These are phyloP conservation scores for Colletotrichum sp. DNA, from an alignment of 2,329 filamentous ascomycete genomes.

Conservation along the genomic window DNA sequence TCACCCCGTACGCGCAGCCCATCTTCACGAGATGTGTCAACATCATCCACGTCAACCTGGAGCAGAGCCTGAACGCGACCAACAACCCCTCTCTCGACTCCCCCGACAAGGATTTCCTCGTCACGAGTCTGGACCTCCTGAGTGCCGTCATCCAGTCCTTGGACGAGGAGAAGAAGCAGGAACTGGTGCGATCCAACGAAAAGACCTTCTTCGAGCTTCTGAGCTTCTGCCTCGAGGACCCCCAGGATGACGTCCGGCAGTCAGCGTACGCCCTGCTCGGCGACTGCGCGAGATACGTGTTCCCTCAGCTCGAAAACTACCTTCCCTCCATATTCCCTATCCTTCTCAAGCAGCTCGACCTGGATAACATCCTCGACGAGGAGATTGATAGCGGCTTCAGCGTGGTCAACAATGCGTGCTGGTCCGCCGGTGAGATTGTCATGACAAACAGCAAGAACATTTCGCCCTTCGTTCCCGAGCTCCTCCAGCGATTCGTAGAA, in stretches of 20 bases:
- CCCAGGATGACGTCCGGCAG: slow-evolving; percentile 90
- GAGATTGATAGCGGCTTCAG: slow-evolving; percentile 86
- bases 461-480: slow-evolving; percentile 75
- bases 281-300: slow-evolving; percentile 93
- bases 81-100: slow-evolving; percentile 73
- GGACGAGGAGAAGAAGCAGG: slow-evolving; percentile 72
- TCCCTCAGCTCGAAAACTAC: slow-evolving; percentile 77
- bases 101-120: slow-evolving; percentile 95
- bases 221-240: slow-evolving; percentile 90
- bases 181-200: slow-evolving; percentile 76
- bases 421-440: slow-evolving; percentile 92
- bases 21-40: slow-evolving; percentile 89
- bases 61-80: slow-evolving; percentile 75
- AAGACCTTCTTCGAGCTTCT: slow-evolving; percentile 91
- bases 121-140: slow-evolving; percentile 91
- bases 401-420: slow-evolving; percentile 97
- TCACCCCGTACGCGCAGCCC: slow-evolving; percentile 83
- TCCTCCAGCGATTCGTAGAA: slow-evolving; percentile 78
- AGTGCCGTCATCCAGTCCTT: slow-evolving; percentile 94
- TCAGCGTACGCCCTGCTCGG: slow-evolving; percentile 94
- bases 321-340: slow-evolving; percentile 78
- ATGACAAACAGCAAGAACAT: slow-evolving; percentile 79
- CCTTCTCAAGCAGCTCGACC: slow-evolving; percentile 85
- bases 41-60: slow-evolving; percentile 90
- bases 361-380: slow-evolving; percentile 77